Evolutionary conservation across 495 filamentous ascomycete genomes (phyloP).

Genomic region (Aspergillus bertholletiae): DNA sequence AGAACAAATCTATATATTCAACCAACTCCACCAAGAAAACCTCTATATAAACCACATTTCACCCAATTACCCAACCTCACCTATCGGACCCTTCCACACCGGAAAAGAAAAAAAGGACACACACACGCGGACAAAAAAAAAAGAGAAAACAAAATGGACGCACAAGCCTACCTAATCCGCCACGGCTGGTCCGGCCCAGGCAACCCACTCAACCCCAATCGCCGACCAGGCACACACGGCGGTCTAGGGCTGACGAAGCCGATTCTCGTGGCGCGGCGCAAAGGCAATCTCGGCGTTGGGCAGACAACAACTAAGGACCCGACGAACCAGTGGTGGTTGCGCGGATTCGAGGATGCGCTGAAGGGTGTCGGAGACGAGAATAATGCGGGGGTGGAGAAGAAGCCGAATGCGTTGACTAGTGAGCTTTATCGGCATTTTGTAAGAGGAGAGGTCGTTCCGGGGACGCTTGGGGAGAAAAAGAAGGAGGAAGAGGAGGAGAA

Average conservation of each 20-base stretch:
- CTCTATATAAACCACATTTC: background rate
- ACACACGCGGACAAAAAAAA: background rate
- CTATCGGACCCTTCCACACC: background rate
- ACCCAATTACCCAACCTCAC: background rate
- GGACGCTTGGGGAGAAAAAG: conserved; percentile 48
- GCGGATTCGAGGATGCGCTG: conserved; percentile 74
- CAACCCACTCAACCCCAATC: conserved; percentile 66
- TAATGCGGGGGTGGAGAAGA: conserved; percentile 9
- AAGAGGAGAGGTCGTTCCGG: conserved; percentile 65
- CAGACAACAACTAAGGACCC: conserved; percentile 58
- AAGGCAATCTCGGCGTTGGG: conserved; percentile 67
- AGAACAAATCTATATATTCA: background rate
- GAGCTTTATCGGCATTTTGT: conserved; percentile 84
- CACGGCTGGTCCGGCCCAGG: conserved; percentile 79
- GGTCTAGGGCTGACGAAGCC: conserved; percentile 64
- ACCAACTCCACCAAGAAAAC: background rate
- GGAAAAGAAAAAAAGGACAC: background rate
- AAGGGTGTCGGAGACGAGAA: conserved; percentile 58
- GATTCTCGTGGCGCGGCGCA: conserved; percentile 63
- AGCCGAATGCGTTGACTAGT: conserved; percentile 40
- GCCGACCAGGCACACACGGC: conserved; percentile 55
- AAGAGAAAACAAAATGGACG: conserved; percentile 51
- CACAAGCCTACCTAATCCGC: conserved; percentile 64
- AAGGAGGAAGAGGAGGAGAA: conserved; percentile 13
- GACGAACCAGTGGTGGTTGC: conserved; percentile 76